Evolutionary conservation across 2,329 filamentous ascomycete species (phyloP), one percentile per base, ranked within the genome.

Genomic region (Raffaelea arxii): DNA sequence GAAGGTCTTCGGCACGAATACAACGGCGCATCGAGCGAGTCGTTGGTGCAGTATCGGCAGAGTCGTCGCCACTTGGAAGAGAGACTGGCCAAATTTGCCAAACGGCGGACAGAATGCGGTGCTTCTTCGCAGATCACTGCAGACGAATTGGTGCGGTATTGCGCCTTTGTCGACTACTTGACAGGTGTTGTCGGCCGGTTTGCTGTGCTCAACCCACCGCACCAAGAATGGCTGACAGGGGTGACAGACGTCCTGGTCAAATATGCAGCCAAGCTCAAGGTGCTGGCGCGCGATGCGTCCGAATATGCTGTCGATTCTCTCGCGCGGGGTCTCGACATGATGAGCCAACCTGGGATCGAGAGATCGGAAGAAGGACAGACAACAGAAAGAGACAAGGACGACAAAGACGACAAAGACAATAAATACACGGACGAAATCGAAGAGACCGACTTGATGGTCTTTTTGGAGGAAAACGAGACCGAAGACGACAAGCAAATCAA

Each of bases 91-190:
- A 21, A 32, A 16, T 27, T 14, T 14, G 14, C 32, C 32, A 36
- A 18, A 36, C 6, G 32, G 14, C 32, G 44, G 44, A 37, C 35
- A 37, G n/a, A 25, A 30, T 22, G 37, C 41, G 25, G 41, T 46
- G 12, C 38, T 46, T 25, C n/a, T n/a, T n/a, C n/a, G n/a, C n/a
- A n/a, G n/a, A n/a, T n/a, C n/a, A n/a, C n/a, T n/a, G n/a, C n/a
- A n/a, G n/a, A n/a, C n/a, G n/a, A n/a, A n/a, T n/a, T n/a, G n/a
- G 38, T 46, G 25, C 44, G 44, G 19, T 46, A 46, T 39, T 46
- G 38, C 22, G 38, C 44, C 6, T 46, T 46, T 36, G 44, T 46
- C 7, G 44, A 46, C 27, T 46, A 46, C n/a, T 14, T 46, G 24
- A 46, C 44, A 10, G 44, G 38, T n/a, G 41, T 39, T 11, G 25